A percentile compares a stretch with the other conserved stretches of the same genome.
Evolutionary conservation across 163 green algal species (phyloP).

Genomic region (Scenedesmus sp.): DNA sequence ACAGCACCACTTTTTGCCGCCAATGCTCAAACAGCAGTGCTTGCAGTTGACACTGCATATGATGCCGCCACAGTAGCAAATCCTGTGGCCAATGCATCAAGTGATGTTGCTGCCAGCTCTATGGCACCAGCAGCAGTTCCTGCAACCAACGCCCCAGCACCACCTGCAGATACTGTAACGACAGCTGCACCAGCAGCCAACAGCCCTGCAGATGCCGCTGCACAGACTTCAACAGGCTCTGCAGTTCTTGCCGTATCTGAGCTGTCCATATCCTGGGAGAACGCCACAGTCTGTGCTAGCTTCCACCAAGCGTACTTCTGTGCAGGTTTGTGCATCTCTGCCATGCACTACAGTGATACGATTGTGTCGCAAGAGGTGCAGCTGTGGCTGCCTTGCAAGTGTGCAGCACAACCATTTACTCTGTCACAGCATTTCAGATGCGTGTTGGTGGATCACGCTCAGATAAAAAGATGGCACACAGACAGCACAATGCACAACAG

Average conservation of each 20-base stretch:
- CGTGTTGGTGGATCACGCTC: too few species aligned
- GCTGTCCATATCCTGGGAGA: conserved; percentile 2
- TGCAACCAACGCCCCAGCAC: neutral
- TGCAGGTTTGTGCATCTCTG: neutral
- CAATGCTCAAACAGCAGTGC: too few species aligned
- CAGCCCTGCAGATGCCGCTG: neutral
- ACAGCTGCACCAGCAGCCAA: neutral
- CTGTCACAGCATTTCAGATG: too few species aligned
- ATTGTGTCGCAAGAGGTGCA: too few species aligned
- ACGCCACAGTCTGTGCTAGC: neutral
- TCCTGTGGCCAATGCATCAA: neutral
- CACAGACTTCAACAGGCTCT: neutral
- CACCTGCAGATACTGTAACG: neutral
- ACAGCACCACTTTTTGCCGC: too few species aligned
- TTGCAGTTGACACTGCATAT: neutral
- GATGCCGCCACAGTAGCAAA: neutral
- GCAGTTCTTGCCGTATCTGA: neutral
- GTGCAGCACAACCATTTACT: neutral
- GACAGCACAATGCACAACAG: too few species aligned
- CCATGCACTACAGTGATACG: neutral
- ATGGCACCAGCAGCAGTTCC: neutral
- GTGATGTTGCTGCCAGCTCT: neutral
- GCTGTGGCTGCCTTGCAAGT: neutral
- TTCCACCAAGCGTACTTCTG: neutral
- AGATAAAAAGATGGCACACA: too few species aligned